Percentiles rank a stretch among this genome's conserved stretches.
phyloP scores from a whole-genome alignment of 352 stramenopile genomes.

The Phytophthora palmivora region DNA sequence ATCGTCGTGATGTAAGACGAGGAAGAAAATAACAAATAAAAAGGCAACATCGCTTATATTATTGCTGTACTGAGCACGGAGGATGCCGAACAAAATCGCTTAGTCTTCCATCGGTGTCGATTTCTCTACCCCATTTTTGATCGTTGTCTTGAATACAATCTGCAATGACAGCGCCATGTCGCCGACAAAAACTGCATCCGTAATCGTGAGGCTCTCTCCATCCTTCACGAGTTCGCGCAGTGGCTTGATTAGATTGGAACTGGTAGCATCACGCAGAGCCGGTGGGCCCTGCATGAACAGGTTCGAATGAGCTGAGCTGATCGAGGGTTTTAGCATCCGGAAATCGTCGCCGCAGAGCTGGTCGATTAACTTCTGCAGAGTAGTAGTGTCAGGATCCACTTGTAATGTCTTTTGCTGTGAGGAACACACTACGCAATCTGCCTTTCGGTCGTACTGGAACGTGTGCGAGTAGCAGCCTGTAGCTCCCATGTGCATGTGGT shows the following conservation, averaged over 20 bases:
- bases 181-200: conserved; percentile 93
- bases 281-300: conserved; percentile 86
- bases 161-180: conserved; percentile 78
- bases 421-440: conserved; percentile 88
- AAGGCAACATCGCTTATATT: conserved; percentile 12
- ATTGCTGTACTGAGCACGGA: not conserved
- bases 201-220: conserved; percentile 94
- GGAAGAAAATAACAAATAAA: no score
- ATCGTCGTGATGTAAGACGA: not conserved
- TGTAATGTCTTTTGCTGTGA: conserved; percentile 69
- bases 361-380: conserved; percentile 72
- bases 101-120: conserved; percentile 31
- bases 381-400: conserved; percentile 56
- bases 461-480: conserved; percentile 96
- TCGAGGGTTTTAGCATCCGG: conserved; percentile 73
- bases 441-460: conserved; percentile 96
- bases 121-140: conserved; percentile 31
- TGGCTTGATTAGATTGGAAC: conserved; percentile 91
- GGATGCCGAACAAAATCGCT: not conserved
- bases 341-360: conserved; percentile 67
- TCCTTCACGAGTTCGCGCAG: conserved; percentile 89
- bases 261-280: conserved; percentile 90
- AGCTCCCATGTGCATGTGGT: conserved; percentile 98
- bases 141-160: conserved; percentile 56
- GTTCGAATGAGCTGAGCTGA: conserved; percentile 68